Base-by-base conservation (phyloP, 225 moss, liverwort and hornwort species). In the Climacium dendroides region DNA sequence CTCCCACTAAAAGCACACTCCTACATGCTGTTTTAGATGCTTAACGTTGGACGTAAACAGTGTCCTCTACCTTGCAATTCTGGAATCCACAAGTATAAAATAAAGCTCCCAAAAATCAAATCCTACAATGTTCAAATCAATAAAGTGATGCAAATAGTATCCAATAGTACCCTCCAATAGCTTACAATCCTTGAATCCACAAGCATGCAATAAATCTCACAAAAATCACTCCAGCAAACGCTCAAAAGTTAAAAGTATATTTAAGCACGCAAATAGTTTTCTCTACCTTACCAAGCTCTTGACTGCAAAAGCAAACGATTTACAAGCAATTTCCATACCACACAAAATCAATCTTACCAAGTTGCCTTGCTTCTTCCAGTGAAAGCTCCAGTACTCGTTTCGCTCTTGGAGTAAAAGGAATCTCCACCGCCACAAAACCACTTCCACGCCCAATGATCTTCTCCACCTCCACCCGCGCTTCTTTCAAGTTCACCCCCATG, bases 381-480 rank as follows among this genome's bases (percentile, higher is more conserved):
- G 98, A 98, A 10, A 98, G 93, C 78, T 98, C 98, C 29, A 98
- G 92, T 26, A 98, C 98, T 35, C 98, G 96, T 90, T 98, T 98
- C 7, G 98, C 98, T 48, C 98, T 90, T 6, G 98, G 98, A 47
- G 98, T 98, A 80, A 98, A 98, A 8, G 98, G 98, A 91, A 98
- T 98, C 86, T 98, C 98, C 60, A 98, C 98, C 39, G 98, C 98
- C 66, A 98, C 98, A 87, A 98, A 98, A 5, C 98, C 98, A 87
- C 98, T 98, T 6, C 98, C 98, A 18, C 98, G 97, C 10, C 98
- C 98, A 60, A 98, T 98, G 75, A 98, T 98, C 91, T 98, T 98
- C 93, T 98, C 98, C 29, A 98, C 98, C 92, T 98, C 98, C 66
- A 98, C 98, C 77, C 98, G 98, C 6, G 98, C 98, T 90, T 98